phyloP scores from a whole-genome alignment of 1,284 basidiomycete species.

The Fomes fomentarius region DNA sequence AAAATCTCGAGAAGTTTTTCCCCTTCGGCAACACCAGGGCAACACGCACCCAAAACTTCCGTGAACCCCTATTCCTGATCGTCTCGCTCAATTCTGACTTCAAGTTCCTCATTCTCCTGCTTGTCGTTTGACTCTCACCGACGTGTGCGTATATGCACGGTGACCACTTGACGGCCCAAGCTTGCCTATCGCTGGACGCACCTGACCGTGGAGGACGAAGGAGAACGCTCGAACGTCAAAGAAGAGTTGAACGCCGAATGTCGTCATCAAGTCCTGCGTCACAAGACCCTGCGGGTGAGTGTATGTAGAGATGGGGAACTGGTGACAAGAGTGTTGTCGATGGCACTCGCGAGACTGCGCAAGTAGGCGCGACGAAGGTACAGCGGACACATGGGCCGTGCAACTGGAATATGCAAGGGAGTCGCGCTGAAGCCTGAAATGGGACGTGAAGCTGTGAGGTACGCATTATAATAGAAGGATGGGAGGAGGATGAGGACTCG shows the following conservation, averaged over 20 bases:
- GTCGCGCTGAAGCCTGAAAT: too few species aligned
- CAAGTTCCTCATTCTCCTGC: background rate
- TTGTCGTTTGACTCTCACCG: background rate
- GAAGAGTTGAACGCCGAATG: background rate
- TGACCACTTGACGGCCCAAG: too few species aligned
- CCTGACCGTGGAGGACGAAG: background rate
- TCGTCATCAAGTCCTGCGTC: background rate
- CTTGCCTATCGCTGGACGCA: background rate
- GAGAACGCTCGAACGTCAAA: background rate
- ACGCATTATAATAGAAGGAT: too few species aligned
- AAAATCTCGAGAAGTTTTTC: constrained; percentile 18
- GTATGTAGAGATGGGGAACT: background rate
- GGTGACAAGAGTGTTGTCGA: background rate
- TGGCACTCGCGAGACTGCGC: background rate
- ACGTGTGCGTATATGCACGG: too few species aligned
- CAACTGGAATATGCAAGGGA: background rate
- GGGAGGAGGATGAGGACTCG: too few species aligned
- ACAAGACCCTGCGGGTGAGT: background rate
- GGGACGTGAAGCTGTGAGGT: too few species aligned
- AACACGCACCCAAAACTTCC: background rate
- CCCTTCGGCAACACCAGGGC: background rate
- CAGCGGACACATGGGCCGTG: background rate
- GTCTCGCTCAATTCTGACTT: background rate
- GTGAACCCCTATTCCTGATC: background rate
- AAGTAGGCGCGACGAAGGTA: background rate